Evolutionary conservation across 148 eudicot species (phyloP).

Genomic region (Dysphania ambrosioides): DNA sequence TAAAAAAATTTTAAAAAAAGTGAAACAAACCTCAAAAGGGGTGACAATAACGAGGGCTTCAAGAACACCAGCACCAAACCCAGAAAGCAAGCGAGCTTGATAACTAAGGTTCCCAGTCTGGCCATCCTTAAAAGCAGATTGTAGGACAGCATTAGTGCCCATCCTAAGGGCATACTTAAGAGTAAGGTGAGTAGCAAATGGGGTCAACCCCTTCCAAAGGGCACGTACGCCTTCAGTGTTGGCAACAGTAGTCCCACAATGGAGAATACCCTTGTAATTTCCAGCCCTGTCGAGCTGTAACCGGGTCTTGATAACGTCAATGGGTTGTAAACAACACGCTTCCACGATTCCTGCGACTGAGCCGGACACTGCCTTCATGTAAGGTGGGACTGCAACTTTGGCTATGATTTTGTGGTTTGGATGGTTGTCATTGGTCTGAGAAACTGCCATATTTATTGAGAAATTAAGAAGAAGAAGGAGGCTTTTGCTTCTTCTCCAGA

Average conservation of each 20-base stretch:
- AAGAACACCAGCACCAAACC: conserved; percentile 89
- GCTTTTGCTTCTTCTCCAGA: neutral
- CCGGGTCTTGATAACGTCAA: conserved; percentile 87
- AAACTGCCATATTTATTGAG: neutral
- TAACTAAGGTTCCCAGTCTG: conserved; percentile 56
- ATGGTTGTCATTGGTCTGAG: conserved; percentile 1
- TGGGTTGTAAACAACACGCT: conserved; percentile 78
- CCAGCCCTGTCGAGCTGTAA: conserved; percentile 70
- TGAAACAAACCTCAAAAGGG: conserved; percentile 67
- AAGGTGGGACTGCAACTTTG: conserved; percentile 45
- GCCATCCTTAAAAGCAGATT: conserved; percentile 60
- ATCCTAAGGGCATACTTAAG: conserved; percentile 76
- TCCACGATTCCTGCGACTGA: conserved; percentile 80
- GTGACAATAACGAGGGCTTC: conserved; percentile 93
- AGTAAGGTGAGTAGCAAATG: conserved; percentile 82
- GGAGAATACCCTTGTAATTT: conserved; percentile 63
- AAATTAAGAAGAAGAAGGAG: neutral
- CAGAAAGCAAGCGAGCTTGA: conserved; percentile 52
- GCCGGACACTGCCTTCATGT: conserved; percentile 79
- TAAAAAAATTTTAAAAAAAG: neutral
- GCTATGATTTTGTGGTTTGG: neutral
- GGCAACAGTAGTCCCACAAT: conserved; percentile 62
- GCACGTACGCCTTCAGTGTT: conserved; percentile 76
- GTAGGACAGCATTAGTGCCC: conserved; percentile 84
- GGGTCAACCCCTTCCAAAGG: conserved; percentile 86